Conservation (phyloP, 352 stramenopile species). For the Phytophthora brassicae region DNA sequence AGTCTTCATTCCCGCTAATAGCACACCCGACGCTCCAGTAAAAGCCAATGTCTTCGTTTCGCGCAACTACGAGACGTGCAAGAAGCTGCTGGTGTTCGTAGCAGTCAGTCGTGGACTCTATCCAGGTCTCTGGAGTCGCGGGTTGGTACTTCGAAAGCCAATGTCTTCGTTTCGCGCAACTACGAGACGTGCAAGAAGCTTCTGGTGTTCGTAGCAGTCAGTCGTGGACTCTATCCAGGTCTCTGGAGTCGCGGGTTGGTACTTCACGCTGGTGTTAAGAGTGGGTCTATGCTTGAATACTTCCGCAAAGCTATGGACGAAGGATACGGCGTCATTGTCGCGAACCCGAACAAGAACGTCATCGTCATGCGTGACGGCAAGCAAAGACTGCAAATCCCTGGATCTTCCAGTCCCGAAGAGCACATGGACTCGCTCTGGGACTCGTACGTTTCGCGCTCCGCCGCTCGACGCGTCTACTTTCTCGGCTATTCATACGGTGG, state of each 20-base stretch:
- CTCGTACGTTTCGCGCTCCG: conserved; percentile 67
- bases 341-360: conserved; percentile 91
- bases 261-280: conserved; percentile 85
- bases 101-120: conserved; percentile 79
- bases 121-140: conserved; percentile 84
- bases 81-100: conserved; percentile 77
- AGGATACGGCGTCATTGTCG: conserved; percentile 86
- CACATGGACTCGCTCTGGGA: conserved; percentile 86
- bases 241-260: conserved; percentile 86
- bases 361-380: conserved; percentile 82
- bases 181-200: conserved; percentile 82
- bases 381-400: conserved; percentile 77
- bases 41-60: conserved; percentile 88
- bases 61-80: conserved; percentile 75
- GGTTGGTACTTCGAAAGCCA: conserved; percentile 84
- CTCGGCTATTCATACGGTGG: conserved; percentile 75
- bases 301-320: conserved; percentile 87
- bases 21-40: conserved; percentile 50
- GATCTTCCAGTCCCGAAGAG: conserved; percentile 73
- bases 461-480: conserved; percentile 80
- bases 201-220: conserved; percentile 76
- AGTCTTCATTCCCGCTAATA: conserved; percentile 67
- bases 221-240: conserved; percentile 74
- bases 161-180: conserved; percentile 83
- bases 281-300: conserved; percentile 88